phyloP scores from a whole-genome alignment of 768 basidiomycete genomes.

The Calocybe gangraenosa region DNA sequence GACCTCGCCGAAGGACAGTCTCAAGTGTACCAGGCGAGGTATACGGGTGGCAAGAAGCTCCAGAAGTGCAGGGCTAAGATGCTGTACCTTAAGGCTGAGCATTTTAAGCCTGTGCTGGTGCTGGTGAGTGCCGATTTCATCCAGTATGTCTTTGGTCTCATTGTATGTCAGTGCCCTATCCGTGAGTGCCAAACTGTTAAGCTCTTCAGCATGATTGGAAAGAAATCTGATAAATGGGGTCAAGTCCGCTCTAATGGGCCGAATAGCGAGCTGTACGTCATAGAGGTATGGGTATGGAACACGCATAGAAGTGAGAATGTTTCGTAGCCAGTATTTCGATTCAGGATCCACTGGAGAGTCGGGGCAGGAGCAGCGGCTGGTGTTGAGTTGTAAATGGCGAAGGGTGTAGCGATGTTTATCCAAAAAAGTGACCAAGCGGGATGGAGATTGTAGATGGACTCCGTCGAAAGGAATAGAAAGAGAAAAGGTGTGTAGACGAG shows the following conservation, averaged over 20 bases:
- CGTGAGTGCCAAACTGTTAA: no score
- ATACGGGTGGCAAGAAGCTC: no score
- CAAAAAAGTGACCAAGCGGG: conserved; percentile 30
- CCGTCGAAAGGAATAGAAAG: conserved; percentile 48
- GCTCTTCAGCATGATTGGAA: no score
- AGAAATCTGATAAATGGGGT: conserved; percentile 27
- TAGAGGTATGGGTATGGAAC: conserved; percentile 28
- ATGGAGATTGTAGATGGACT: conserved; percentile 31
- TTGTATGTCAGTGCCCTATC: no score
- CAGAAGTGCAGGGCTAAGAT: no score
- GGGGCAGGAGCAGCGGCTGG: conserved; percentile 23
- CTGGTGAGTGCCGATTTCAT: no score
- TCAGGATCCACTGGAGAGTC: conserved; percentile 20
- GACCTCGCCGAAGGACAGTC: conserved; percentile 22
- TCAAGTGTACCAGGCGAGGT: no score
- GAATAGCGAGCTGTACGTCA: conserved; percentile 29
- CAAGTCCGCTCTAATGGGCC: conserved; percentile 33
- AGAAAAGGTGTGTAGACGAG: no score
- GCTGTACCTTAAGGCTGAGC: no score
- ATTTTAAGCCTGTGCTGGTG: no score
- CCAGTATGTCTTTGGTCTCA: no score
- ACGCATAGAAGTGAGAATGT: conserved; percentile 25
- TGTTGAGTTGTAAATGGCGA: conserved; percentile 30
- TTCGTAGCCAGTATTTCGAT: conserved; percentile 38
- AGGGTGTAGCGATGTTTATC: conserved; percentile 29